phyloP scores from a whole-genome alignment of 768 basidiomycete genomes.

The Podaxis sp. region DNA sequence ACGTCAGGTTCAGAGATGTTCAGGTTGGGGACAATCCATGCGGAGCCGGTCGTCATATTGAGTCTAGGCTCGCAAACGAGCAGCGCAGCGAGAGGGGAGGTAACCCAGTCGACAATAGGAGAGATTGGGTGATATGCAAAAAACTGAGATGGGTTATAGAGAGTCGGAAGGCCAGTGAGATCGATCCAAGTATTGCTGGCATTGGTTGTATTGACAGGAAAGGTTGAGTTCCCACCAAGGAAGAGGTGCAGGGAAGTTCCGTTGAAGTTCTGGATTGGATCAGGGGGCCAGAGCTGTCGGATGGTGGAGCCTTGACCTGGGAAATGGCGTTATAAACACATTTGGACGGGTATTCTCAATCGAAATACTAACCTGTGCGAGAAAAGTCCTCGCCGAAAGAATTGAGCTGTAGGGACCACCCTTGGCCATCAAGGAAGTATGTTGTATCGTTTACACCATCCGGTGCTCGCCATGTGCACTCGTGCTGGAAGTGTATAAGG shows the following conservation, averaged over 20 bases:
- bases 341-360: background rate
- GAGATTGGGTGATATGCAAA: constrained; percentile 1
- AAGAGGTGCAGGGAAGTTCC: constrained; percentile 3
- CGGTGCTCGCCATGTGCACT: background rate
- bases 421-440: background rate
- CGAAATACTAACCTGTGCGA: background rate
- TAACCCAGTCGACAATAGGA: background rate
- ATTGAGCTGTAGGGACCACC: background rate
- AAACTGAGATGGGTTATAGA: background rate
- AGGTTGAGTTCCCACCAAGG: background rate
- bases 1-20: constrained; percentile 2
- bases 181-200: background rate
- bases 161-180: background rate
- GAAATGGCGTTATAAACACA: background rate
- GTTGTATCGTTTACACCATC: background rate
- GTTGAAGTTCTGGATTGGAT: background rate
- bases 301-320: background rate
- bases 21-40: background rate
- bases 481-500: background rate
- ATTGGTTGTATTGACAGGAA: background rate
- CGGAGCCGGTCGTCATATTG: background rate
- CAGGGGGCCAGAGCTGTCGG: constrained; percentile 3
- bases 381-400: background rate
- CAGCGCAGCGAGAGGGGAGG: background rate
- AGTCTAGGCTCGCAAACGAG: background rate